Percentiles rank a stretch among this genome's conserved stretches.
These are phyloP conservation scores for Lachancea lanzarotensis DNA, from an alignment of 805 yeast genomes.

Conservation along the genomic window DNA sequence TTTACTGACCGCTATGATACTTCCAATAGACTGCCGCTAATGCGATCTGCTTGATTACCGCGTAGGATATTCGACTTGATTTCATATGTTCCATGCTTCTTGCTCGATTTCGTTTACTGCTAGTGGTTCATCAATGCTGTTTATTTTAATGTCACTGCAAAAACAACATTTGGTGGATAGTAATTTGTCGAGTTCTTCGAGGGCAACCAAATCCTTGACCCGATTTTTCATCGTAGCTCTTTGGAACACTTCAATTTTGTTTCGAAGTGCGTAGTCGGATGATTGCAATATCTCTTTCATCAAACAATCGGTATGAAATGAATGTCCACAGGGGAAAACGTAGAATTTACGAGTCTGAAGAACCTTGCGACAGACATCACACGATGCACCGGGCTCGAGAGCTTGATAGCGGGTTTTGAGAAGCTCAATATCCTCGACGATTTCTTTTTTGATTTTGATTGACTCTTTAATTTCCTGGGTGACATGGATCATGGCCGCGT, in stretches of 20 bases:
- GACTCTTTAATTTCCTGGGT: slow-evolving; percentile 74
- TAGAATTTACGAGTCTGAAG: slow-evolving; percentile 67
- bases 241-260: slow-evolving; percentile 44
- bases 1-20: neutral
- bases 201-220: slow-evolving; percentile 23
- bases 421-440: slow-evolving; percentile 51
- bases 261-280: slow-evolving; percentile 61
- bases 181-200: slow-evolving; percentile 50
- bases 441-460: slow-evolving; percentile 49
- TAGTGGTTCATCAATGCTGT: slow-evolving; percentile 59
- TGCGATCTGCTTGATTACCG: no score
- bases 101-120: slow-evolving; percentile 37
- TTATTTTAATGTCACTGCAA: slow-evolving; percentile 70
- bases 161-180: slow-evolving; percentile 61
- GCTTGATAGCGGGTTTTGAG: slow-evolving; percentile 52
- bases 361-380: slow-evolving; percentile 63
- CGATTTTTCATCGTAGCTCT: slow-evolving; percentile 20
- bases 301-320: slow-evolving; percentile 86
- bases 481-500: slow-evolving; percentile 55
- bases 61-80: neutral
- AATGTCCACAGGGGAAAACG: slow-evolving; percentile 84
- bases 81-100: slow-evolving; percentile 45
- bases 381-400: slow-evolving; percentile 78
- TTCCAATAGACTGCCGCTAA: no score
- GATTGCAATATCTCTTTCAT: slow-evolving; percentile 52